phyloP scores from a whole-genome alignment of 345 rosid genomes.

The Raphanus raphanistrum region DNA sequence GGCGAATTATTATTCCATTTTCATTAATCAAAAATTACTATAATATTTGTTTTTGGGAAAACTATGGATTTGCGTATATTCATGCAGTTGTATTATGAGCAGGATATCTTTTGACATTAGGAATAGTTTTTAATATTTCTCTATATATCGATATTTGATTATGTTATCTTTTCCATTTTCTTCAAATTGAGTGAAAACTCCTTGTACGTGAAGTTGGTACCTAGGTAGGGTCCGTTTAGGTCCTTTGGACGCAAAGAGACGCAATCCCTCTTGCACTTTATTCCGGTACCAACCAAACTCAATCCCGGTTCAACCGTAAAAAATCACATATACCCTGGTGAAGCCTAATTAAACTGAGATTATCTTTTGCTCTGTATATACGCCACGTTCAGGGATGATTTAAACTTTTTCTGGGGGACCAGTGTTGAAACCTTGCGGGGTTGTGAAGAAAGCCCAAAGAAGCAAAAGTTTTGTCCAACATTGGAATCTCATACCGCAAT shows the following conservation, averaged over 20 bases:
- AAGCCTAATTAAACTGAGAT: not conserved
- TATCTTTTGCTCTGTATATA: conserved; percentile 31
- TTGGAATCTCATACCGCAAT: not conserved
- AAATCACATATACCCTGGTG: not conserved
- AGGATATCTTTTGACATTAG: not conserved
- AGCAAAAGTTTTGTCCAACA: conserved; percentile 17
- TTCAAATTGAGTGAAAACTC: too few species aligned
- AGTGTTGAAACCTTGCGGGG: conserved; percentile 30
- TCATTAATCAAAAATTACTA: not conserved
- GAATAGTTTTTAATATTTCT: not conserved
- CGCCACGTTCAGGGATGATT: conserved; percentile 27
- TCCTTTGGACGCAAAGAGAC: conserved; percentile 37
- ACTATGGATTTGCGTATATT: conserved; percentile 5
- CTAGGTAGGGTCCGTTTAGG: conserved; percentile 35
- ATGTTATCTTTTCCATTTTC: not conserved
- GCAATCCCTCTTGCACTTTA: conserved; percentile 33
- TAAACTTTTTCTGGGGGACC: conserved; percentile 5
- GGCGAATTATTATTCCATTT: not conserved
- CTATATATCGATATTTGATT: not conserved
- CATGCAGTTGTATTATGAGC: conserved; percentile 7
- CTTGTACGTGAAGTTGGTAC: too few species aligned
- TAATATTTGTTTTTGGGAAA: not conserved
- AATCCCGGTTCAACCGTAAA: conserved; percentile 23
- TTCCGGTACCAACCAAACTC: conserved; percentile 17
- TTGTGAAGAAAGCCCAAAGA: conserved; percentile 25